A percentile compares a stretch with the other conserved stretches of the same genome.
Conservation (phyloP, 2,329 filamentous ascomycete species). For the Aspergillus intermedius region DNA sequence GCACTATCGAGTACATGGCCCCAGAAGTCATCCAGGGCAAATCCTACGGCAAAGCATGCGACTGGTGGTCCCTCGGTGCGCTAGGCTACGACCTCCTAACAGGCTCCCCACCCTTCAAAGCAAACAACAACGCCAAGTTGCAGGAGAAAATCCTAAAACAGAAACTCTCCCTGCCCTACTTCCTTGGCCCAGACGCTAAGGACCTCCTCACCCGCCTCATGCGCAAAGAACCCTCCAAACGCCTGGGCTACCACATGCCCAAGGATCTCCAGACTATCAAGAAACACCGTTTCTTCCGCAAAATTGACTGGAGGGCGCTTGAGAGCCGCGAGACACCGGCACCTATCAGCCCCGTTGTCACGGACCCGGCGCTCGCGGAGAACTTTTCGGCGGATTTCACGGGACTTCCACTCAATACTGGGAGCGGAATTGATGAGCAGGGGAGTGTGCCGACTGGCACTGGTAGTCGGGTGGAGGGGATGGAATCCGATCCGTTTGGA, state of each 20-base stretch:
- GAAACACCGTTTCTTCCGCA: constrained; percentile 91
- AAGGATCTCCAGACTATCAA: constrained; percentile 83
- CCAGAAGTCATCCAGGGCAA: constrained; percentile 85
- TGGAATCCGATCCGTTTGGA: constrained; percentile 39
- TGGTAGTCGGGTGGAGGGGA: constrained; percentile 13
- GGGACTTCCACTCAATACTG: constrained; percentile 62
- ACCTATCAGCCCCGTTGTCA: constrained; percentile 88
- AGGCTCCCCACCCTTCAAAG: constrained; percentile 82
- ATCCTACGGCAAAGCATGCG: constrained; percentile 87
- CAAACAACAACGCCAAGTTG: constrained; percentile 87
- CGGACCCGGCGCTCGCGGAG: constrained; percentile 90
- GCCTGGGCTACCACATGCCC: constrained; percentile 79
- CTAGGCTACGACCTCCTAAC: constrained; percentile 90
- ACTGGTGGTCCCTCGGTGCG: constrained; percentile 98
- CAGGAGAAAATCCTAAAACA: constrained; percentile 93
- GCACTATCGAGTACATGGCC: constrained; percentile 98
- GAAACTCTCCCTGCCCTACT: constrained; percentile 84
- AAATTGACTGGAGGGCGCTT: constrained; percentile 89
- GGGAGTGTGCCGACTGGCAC: constrained; percentile 10
- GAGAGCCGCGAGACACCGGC: constrained; percentile 75
- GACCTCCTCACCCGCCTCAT: constrained; percentile 85
- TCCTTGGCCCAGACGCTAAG: constrained; percentile 83
- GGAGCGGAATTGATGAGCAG: constrained; percentile 17
- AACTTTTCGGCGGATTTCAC: constrained; percentile 96
- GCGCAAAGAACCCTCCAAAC: constrained; percentile 85